These are phyloP conservation scores for Lasiosphaeriaceae sp. DNA, from an alignment of 495 filamentous ascomycete species.

Conservation along the genomic window DNA sequence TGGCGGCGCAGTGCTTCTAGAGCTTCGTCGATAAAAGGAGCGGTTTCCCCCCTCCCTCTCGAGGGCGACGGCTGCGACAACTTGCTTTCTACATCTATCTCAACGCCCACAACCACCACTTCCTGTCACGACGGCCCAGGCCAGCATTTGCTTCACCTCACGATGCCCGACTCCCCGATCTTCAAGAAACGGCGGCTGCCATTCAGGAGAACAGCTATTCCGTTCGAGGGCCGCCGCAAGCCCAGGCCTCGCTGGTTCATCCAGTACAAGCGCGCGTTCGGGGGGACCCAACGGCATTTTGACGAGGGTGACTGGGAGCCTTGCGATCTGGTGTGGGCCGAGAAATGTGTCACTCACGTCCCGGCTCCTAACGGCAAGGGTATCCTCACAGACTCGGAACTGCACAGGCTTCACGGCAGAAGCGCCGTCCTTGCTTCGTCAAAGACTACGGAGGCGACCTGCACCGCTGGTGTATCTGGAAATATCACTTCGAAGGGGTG, in stretches of 20 bases:
- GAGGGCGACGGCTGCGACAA: slow-evolving; percentile 1
- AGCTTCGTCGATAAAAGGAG: slow-evolving; percentile 8
- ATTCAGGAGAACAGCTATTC: slow-evolving; percentile 7
- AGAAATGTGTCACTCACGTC: slow-evolving; percentile 6
- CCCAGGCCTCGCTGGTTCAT: slow-evolving; percentile 8
- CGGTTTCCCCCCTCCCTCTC: slow-evolving; percentile 5
- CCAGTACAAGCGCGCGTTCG: slow-evolving; percentile 6
- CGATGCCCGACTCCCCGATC: slow-evolving; percentile 7
- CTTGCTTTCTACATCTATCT: slow-evolving; percentile 2
- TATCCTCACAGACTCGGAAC: slow-evolving; percentile 10
- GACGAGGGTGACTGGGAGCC: slow-evolving; percentile 5
- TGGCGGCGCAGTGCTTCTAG: slow-evolving; percentile 5
- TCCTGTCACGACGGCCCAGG: slow-evolving; percentile 6
- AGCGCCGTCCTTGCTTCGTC: slow-evolving; percentile 10
- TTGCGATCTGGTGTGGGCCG: slow-evolving; percentile 8
- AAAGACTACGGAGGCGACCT: slow-evolving; percentile 12
- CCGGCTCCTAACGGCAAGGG: slow-evolving; percentile 4
- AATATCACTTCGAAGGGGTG: slow-evolving; percentile 11
- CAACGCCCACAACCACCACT: slow-evolving; percentile 2
- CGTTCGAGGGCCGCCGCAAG: slow-evolving; percentile 1
- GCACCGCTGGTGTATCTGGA: slow-evolving; percentile 7
- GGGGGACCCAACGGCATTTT: slow-evolving; percentile 5
- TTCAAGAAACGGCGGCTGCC: slow-evolving; percentile 7
- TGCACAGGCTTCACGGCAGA: slow-evolving; percentile 10
- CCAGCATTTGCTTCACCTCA: slow-evolving; percentile 6